Base-by-base conservation (phyloP, 192 early-diverging fungal species). In the Backusella mclennaniae region DNA sequence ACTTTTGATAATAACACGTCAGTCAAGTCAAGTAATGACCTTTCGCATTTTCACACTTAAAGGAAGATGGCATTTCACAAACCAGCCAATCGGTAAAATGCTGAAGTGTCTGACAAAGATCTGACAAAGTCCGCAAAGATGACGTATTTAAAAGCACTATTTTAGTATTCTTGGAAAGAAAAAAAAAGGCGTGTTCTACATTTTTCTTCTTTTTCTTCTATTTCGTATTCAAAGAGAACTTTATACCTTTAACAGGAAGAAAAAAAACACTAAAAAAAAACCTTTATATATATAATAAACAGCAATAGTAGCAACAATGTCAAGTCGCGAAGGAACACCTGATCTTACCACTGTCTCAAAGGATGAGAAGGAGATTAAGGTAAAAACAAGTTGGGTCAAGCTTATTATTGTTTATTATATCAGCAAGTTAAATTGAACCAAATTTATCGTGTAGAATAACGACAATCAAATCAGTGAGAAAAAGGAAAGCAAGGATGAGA, bases 311-410 rank as follows among this genome's bases (percentile, higher is more conserved):
- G 3, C 33, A 49, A 29, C 35, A 71, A 71, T 71, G 70, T 31
- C 42, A 26, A 71, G 44, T 23, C 70, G 70, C 26, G 70, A 71
- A 71, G 44, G 44, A 29, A 71, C 70, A 8, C 70, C 70, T 21
- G 70, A 71, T 44, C 70, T 42, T 1, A 71, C 23, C 11, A 15
- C 11, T 14, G 21, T 69, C 9, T 39, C 35, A 26, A 69, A 38
- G n/a, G 38, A 69, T 39, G 35, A 69, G n/a, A 69, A 36, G n/a
- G 38, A 41, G 68, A 69, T 39, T 21, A 69, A 69, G 68, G 68
- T 69, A 69, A 69, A 36, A 35, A 35, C 17, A 69, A 39, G 9
- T 33, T 29, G 3, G 56, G 0, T 17, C n/a, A 7, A 21, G 17
- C 6, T 21, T 56, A 56, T 53, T 53, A 53, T 17, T 59, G 21